Evolutionary conservation across 352 stramenopile genomes (phyloP).

Genomic region (Pythium aquatile): DNA sequence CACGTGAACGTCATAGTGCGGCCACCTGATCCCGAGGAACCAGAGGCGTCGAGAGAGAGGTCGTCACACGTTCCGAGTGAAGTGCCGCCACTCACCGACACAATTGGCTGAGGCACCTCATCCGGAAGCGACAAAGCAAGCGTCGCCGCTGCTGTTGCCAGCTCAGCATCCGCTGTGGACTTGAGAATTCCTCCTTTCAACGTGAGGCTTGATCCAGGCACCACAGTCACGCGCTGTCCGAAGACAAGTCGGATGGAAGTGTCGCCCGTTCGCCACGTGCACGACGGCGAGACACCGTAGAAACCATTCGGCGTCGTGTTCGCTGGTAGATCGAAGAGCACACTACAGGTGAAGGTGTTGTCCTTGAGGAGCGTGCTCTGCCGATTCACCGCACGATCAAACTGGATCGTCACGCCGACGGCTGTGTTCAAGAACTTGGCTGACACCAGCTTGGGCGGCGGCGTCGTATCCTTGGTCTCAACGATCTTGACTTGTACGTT

Average conservation of each 20-base stretch:
- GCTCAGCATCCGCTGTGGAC: slow-evolving; percentile 42
- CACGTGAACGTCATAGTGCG: slow-evolving; percentile 56
- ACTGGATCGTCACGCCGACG: slow-evolving; percentile 39
- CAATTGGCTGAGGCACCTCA: slow-evolving; percentile 40
- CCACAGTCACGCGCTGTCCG: slow-evolving; percentile 36
- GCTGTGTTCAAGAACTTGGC: slow-evolving; percentile 56
- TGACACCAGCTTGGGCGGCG: slow-evolving; percentile 49
- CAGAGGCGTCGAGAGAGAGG: slow-evolving; percentile 52
- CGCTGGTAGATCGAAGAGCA: slow-evolving; percentile 55
- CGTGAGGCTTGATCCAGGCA: slow-evolving; percentile 34
- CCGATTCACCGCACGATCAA: slow-evolving; percentile 50
- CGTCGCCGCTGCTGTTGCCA: slow-evolving; percentile 35
- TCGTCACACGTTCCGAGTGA: slow-evolving; percentile 62
- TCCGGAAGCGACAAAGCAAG: slow-evolving; percentile 35
- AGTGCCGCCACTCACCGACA: slow-evolving; percentile 40
- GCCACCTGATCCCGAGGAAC: slow-evolving; percentile 51
- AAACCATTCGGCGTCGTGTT: slow-evolving; percentile 30
- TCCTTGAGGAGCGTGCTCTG: slow-evolving; percentile 22
- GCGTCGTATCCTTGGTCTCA: slow-evolving; percentile 58
- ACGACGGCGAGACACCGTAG: slow-evolving; percentile 37
- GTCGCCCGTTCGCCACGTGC: slow-evolving; percentile 48
- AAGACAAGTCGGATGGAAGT: slow-evolving; percentile 50
- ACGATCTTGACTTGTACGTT: slow-evolving; percentile 49
- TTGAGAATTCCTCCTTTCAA: slow-evolving; percentile 49
- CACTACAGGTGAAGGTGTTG: slow-evolving; percentile 43